These are phyloP conservation scores for Daldinia loculata DNA, from an alignment of 495 filamentous ascomycete species.

Conservation along the genomic window DNA sequence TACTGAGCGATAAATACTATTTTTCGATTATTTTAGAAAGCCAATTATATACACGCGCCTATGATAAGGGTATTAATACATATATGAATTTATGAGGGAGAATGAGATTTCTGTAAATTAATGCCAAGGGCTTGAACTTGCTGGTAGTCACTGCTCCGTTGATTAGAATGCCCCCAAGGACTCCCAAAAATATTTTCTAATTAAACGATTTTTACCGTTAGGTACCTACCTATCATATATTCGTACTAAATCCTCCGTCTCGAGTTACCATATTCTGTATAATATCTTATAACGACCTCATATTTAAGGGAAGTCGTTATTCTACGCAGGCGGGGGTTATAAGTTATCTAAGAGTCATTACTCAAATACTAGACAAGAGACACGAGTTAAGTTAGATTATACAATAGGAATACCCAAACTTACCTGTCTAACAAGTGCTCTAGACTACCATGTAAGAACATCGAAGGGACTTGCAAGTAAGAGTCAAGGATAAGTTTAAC, in stretches of 20 bases:
- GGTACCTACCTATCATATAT: too few relatives aligned
- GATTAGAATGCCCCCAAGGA: background rate
- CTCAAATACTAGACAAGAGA: too few relatives aligned
- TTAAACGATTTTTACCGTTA: too few relatives aligned
- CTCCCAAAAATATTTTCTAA: background rate
- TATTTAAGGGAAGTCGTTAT: too few relatives aligned
- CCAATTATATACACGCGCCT: background rate
- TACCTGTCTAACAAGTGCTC: background rate
- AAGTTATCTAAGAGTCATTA: too few relatives aligned
- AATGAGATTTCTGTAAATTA: background rate
- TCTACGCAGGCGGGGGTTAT: too few relatives aligned
- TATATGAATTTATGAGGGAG: background rate
- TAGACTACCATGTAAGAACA: too few relatives aligned
- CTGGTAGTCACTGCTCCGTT: background rate
- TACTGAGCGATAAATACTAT: conserved; percentile 16
- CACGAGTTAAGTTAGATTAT: too few relatives aligned
- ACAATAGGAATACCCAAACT: too few relatives aligned
- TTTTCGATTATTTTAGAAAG: background rate
- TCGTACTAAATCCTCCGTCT: too few relatives aligned
- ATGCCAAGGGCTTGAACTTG: background rate
- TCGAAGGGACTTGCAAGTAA: background rate
- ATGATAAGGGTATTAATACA: background rate
- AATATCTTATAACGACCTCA: too few relatives aligned
- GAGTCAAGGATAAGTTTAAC: background rate
- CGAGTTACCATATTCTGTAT: too few relatives aligned